Percentiles rank a stretch among this genome's conserved stretches.
Evolutionary conservation across 768 basidiomycete genomes (phyloP).

Genomic region (Psilocybe cyanescens): DNA sequence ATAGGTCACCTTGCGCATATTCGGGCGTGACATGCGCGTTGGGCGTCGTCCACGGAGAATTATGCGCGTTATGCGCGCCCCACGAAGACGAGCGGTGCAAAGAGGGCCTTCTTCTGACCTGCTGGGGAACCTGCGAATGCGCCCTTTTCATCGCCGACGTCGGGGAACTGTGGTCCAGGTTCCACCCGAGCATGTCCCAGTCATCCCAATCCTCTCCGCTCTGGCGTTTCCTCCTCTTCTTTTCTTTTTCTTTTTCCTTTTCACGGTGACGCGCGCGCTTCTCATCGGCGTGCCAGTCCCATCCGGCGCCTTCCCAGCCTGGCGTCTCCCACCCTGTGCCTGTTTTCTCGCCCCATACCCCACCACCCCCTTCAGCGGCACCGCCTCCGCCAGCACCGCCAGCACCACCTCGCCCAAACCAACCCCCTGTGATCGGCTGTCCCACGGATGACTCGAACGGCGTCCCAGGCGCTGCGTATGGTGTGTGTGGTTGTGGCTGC

Average conservation of each 20-base stretch:
- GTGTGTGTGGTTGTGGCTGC: slow-evolving; percentile 2
- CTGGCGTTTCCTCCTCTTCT: slow-evolving; percentile 19
- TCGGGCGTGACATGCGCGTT: slow-evolving; percentile 13
- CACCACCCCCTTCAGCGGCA: slow-evolving; percentile 3
- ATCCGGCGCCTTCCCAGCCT: background rate
- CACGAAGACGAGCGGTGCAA: slow-evolving; percentile 25
- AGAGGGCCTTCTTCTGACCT: background rate
- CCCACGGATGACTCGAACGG: slow-evolving; percentile 17
- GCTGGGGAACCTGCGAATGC: slow-evolving; percentile 14
- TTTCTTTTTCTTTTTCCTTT: background rate
- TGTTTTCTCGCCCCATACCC: background rate
- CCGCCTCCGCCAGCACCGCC: slow-evolving; percentile 7
- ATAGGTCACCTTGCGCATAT: slow-evolving; percentile 31
- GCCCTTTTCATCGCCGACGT: slow-evolving; percentile 19
- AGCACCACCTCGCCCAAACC: slow-evolving; percentile 11
- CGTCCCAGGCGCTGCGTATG: slow-evolving; percentile 16
- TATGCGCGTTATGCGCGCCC: slow-evolving; percentile 4
- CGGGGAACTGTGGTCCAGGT: background rate
- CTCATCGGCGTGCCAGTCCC: background rate
- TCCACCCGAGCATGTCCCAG: background rate
- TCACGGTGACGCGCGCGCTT: too few relatives aligned
- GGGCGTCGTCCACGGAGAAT: slow-evolving; percentile 1
- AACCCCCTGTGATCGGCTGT: slow-evolving; percentile 27
- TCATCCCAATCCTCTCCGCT: slow-evolving; percentile 5
- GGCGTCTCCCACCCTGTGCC: background rate